Base-by-base conservation (phyloP, 2,329 filamentous ascomycete species). In the Volutella citrinella region DNA sequence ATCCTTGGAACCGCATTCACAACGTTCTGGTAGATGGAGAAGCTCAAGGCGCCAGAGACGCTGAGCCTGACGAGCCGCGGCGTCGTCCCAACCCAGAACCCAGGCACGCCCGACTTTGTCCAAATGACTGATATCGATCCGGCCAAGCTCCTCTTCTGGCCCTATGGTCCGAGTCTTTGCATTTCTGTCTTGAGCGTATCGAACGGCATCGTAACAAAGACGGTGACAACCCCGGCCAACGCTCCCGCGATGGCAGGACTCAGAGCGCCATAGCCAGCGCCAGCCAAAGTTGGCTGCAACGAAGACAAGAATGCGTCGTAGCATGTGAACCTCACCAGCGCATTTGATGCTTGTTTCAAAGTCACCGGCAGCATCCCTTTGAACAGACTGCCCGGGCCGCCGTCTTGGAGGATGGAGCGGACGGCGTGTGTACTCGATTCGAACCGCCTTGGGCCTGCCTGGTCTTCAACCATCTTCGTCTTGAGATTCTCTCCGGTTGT, bases 401-500 rank as follows among this genome's bases (percentile, higher is more conserved):
- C 32, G 12, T 24, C 22, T 7, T 14, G 13, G 19, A 28, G 10
- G 13, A 28, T 34, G 13, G 23, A 20, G 7, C 15, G 17, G 13
- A 28, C 23, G 13, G 25, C 32, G 13, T 34, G 32, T n/a, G 15
- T 18, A 6, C 43, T 21, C 21, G 42, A 42, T 1, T 18, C 35
- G 27, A 34, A 43, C 11, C 21, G 20, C 4, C 27, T 22, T 10
- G 28, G 29, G 9, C 46, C 40, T 10, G 42, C 46, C 12, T 41
- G 31, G 19, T 54, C 51, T 17, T 56, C 40, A 12, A 57, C 41
- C 12, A 53, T 38, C 16, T 48, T 41, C 6, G 48, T 57, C 28
- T 56, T 55, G 29, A 54, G 28, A 21, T 49, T 50, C 30, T 56
- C 51, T 7, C 50, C 50, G 10, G 54, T 50, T 14, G 51, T 52